Percentiles rank a stretch among this genome's conserved stretches.
Conservation (phyloP, 345 rosid species). For the Acer yangbiense region DNA sequence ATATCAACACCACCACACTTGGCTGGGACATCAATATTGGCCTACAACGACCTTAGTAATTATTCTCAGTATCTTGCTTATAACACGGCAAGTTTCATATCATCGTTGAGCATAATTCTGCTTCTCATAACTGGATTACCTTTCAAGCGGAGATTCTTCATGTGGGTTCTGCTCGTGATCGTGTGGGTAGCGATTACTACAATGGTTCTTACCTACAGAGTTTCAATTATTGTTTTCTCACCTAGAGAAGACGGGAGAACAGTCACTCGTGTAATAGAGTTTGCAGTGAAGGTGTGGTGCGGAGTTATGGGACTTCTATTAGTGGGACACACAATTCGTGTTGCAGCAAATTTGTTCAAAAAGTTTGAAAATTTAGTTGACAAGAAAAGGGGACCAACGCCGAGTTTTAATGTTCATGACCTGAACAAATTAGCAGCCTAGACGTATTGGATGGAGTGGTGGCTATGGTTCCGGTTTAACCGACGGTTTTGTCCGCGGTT, state of each 20-base stretch:
- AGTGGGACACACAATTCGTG: background rate
- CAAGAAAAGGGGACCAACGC: background rate
- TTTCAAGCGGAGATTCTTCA: conserved; percentile 22
- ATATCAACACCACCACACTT: background rate
- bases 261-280: background rate
- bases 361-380: background rate
- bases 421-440: too few relatives aligned
- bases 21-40: conserved; percentile 30
- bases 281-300: background rate
- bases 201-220: conserved; percentile 20
- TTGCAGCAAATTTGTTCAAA: conserved; percentile 1
- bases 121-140: conserved; percentile 37
- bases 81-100: conserved; percentile 26
- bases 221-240: conserved; percentile 11
- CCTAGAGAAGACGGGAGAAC: conserved; percentile 14
- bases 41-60: background rate
- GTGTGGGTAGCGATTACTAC: conserved; percentile 38
- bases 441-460: too few relatives aligned
- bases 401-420: background rate
- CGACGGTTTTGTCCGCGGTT: too few relatives aligned
- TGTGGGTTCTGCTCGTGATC: conserved; percentile 35
- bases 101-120: conserved; percentile 38
- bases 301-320: conserved; percentile 14
- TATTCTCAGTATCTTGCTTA: conserved; percentile 18
- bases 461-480: too few relatives aligned